Percentiles rank a stretch among this genome's conserved stretches.
phyloP scores from a whole-genome alignment of 2,329 filamentous ascomycete species.

The Periconia sp. region DNA sequence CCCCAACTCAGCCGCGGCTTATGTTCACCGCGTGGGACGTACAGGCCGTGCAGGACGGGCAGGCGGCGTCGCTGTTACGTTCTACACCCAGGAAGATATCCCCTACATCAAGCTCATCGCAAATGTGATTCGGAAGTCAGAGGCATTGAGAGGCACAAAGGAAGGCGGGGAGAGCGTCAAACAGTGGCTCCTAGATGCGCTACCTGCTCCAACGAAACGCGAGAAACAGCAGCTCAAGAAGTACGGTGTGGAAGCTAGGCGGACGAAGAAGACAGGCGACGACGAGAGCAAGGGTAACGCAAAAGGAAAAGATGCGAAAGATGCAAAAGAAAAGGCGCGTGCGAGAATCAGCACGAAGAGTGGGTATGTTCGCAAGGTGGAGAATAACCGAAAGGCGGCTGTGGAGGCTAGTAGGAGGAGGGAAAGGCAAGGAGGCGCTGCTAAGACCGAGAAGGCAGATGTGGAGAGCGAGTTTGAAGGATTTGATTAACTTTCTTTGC shows the following conservation, averaged over 20 bases:
- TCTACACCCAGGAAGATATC: constrained; percentile 95
- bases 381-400: constrained; percentile 65
- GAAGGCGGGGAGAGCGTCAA: constrained; percentile 52
- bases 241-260: constrained; percentile 75
- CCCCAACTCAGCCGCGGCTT: constrained; percentile 83
- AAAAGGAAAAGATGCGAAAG: constrained; percentile 7
- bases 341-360: constrained; percentile 80
- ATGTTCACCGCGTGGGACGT: constrained; percentile 90
- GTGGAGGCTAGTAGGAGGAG: constrained; percentile 35
- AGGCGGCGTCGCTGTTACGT: constrained; percentile 87
- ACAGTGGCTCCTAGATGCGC: constrained; percentile 78
- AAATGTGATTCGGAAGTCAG: constrained; percentile 84
- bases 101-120: constrained; percentile 87
- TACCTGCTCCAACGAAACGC: constrained; percentile 81
- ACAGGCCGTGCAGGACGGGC: constrained; percentile 86
- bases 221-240: constrained; percentile 81
- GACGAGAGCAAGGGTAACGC: neutral
- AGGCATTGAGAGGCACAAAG: constrained; percentile 62
- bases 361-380: constrained; percentile 69
- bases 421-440: constrained; percentile 14
- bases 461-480: constrained; percentile 49
- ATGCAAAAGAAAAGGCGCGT: constrained; percentile 46
- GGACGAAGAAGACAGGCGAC: constrained; percentile 35
- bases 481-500: constrained; percentile 31
- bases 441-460: constrained; percentile 27